phyloP scores from a whole-genome alignment of 495 filamentous ascomycete species.

The Apiosordaria backusii region DNA sequence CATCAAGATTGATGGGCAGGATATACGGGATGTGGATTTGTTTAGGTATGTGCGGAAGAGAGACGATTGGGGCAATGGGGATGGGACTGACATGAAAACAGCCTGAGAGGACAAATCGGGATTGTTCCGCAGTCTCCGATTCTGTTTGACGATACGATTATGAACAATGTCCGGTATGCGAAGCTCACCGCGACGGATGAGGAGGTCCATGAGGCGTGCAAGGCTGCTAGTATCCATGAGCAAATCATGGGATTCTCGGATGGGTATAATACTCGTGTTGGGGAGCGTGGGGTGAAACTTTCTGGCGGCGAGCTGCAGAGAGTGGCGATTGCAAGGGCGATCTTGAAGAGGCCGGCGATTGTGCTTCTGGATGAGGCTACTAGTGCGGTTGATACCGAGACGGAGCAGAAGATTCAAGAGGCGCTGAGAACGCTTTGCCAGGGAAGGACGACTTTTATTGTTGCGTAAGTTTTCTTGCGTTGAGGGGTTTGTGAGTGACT shows the following conservation, averaged over 20 bases:
- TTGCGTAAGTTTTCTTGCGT: conserved; percentile 48
- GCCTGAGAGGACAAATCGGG: conserved; percentile 63
- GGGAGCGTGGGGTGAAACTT: conserved; percentile 62
- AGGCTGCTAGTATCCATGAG: conserved; percentile 65
- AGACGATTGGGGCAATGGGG: not conserved
- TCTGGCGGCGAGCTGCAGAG: conserved; percentile 75
- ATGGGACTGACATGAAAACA: conserved; percentile 28
- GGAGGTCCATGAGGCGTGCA: conserved; percentile 68
- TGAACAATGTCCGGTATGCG: conserved; percentile 71
- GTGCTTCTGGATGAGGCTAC: conserved; percentile 57
- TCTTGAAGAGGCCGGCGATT: conserved; percentile 52
- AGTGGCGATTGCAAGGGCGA: conserved; percentile 68
- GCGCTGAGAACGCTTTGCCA: conserved; percentile 56
- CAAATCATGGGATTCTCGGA: conserved; percentile 64
- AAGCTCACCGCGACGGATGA: conserved; percentile 56
- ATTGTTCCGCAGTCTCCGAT: conserved; percentile 69
- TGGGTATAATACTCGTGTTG: conserved; percentile 57
- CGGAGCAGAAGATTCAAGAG: conserved; percentile 68
- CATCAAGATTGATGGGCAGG: conserved; percentile 71
- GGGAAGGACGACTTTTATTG: conserved; percentile 59
- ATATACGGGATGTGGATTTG: conserved; percentile 65
- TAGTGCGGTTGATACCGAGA: conserved; percentile 61
- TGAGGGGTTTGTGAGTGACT: not conserved
- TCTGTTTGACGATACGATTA: conserved; percentile 69
- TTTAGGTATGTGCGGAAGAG: conserved; percentile 38